Base-by-base conservation (phyloP, 2,329 filamentous ascomycete genomes). In the Monilinia laxa region DNA sequence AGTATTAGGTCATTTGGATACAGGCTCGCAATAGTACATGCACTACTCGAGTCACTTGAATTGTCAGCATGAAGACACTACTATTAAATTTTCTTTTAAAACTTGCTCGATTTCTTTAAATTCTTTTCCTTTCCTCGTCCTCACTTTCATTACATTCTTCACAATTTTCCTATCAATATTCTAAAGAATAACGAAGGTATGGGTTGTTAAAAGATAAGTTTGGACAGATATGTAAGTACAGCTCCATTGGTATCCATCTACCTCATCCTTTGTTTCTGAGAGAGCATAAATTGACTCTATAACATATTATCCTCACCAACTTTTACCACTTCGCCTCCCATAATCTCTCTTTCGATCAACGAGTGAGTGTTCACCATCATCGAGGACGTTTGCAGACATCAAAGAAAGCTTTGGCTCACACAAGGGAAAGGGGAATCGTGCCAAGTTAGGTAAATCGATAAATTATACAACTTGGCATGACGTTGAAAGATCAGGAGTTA, bases 201-300 rank as follows among this genome's bases (percentile, higher is more conserved):
- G 28, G 51, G 25, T 53, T 31, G 14, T 28, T 53, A 25, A 28
- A 31, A 53, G 6, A 28, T 51, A n/a, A 4, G 10, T 23, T 58
- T 31, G 23, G 40, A 58, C 16, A 58, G 45, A 6, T 25, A 47
- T 58, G 40, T 58, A 47, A 47, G 56, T 45, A 58, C 16, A 47
- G 7, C 12, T 45, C 9, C 9, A 2, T 58, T 58, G 56, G 9
- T 35, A 35, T 35, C 31, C 31, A 35, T 35, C 23, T 25, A 58
- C 40, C 9, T 6, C 25, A 42, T 4, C 5, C 31, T 5, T 31
- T 47, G 18, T 31, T 3, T 16, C 20, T n/a, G 12, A 11, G 6
- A 12, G 14, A 47, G 40, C 25, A 9, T 11, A 47, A 18, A 10
- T 25, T 1, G 31, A 11, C 28, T 23, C 25, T 4, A 58, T 42